Evolutionary conservation across 805 yeast genomes (phyloP), one percentile per base, ranked within the genome.

Genomic region (Candida ponderosae): DNA sequence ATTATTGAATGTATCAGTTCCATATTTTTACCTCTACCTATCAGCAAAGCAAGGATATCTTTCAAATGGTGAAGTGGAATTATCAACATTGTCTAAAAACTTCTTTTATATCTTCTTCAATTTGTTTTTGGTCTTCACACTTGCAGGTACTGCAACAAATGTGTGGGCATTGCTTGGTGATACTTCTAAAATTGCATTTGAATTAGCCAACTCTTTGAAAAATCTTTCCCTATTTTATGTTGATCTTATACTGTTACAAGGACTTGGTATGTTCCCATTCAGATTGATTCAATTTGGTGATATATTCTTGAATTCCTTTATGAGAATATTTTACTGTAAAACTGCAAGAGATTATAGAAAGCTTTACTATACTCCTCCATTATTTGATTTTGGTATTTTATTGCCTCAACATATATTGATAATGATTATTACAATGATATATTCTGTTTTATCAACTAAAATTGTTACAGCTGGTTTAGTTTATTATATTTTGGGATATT

Each of bases 41-140:
- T 81, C 97, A 1, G 65, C 76, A 6, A 65, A 73, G 32, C 98
- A 90, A 63, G 97, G 98, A 0, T 85, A 76, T 51, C 78, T 94
- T 0, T 87, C 97, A 6, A 79, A 82, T 49, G 88, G 95, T 32
- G 97, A 93, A 49, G 95, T 84, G 45, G 97, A 90, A 57, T 64
- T 88, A n/a, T 83, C 96, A 0, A 74, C 88, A 15, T 88, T 90
- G 3, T 79, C 94, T 18, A 90, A 93, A 61, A 93, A 93, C 62
- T 90, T 90, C 62, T 89, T 93, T 56, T 93, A 88, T 59, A 81
- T 89, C 30, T 93, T 93, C 60, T 94, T 90, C 45, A 90, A 90
- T 60, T 70, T 93, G 71, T 93, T 90, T 52, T 68, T 90, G 54
- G 93, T 90, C 31, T 93, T 93, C 63, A 90, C 97, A 0, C 72